Evolutionary conservation across 2,329 filamentous ascomycete species (phyloP).

Genomic region (Leptodontidium sp.): DNA sequence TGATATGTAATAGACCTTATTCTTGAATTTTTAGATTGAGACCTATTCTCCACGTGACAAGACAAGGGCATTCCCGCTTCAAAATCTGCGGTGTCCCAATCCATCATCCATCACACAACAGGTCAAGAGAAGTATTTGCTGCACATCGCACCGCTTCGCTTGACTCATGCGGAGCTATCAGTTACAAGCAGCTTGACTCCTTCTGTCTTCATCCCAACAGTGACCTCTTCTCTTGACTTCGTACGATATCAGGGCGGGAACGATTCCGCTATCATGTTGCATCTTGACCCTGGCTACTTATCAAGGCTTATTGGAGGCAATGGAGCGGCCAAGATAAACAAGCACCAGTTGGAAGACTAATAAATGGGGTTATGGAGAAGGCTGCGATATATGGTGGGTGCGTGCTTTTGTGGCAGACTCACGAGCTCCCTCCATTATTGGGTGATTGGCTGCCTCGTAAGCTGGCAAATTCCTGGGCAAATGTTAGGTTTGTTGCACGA

Average conservation of each 20-base stretch:
- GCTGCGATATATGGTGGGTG: neutral
- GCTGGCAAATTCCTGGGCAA: neutral
- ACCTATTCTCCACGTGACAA: neutral
- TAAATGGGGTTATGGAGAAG: constrained; percentile 1
- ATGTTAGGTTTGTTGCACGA: no score
- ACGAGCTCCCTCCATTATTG: neutral
- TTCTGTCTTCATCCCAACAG: neutral
- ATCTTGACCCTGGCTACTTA: neutral
- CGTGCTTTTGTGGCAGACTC: neutral
- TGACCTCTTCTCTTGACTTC: neutral
- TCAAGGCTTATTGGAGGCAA: neutral
- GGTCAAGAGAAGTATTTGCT: constrained; percentile 14
- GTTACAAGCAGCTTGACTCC: constrained; percentile 13
- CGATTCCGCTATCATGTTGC: neutral
- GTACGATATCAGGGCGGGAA: constrained; percentile 2
- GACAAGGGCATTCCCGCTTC: neutral
- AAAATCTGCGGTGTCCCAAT: constrained; percentile 3
- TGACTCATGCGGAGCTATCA: constrained; percentile 16
- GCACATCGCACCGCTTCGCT: constrained; percentile 22
- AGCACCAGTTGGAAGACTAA: neutral
- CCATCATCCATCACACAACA: constrained; percentile 2
- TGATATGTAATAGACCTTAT: neutral
- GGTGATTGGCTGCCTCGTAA: neutral
- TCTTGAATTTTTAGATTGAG: no score
- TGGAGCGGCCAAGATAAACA: neutral